Evolutionary conservation across 768 basidiomycete genomes (phyloP).

Genomic region (Termitomyces eurrhizus): DNA sequence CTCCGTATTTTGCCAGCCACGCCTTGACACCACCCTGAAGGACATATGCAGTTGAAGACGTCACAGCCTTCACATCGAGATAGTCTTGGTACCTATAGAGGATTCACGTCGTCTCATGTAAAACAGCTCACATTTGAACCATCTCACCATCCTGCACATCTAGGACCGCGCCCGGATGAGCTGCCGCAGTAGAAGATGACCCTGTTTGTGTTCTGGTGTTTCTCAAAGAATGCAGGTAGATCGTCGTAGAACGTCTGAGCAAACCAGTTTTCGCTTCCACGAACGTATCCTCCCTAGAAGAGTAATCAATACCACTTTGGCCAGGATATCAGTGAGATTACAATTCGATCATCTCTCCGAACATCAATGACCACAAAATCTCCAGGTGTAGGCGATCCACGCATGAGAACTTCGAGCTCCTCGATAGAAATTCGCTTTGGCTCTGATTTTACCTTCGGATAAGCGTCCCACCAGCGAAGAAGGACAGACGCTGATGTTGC

Average conservation of each 20-base stretch:
- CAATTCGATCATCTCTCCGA: conserved; percentile 40
- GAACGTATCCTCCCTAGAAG: conserved; percentile 48
- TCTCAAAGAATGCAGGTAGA: conserved; percentile 36
- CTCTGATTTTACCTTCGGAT: conserved; percentile 34
- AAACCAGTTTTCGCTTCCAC: conserved; percentile 43
- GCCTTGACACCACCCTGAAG: conserved; percentile 40
- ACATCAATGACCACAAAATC: conserved; percentile 47
- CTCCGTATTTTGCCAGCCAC: conserved; percentile 34
- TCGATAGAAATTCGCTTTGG: conserved; percentile 28
- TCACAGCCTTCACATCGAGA: conserved; percentile 26
- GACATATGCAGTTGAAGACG: conserved; percentile 34
- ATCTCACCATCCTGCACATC: conserved; percentile 52
- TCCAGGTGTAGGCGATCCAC: conserved; percentile 8
- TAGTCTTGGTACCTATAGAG: conserved; percentile 46
- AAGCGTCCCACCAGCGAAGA: conserved; percentile 51
- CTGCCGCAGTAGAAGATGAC: conserved; percentile 56
- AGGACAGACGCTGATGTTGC: conserved; percentile 22
- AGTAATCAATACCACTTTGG: not conserved
- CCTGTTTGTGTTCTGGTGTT: conserved; percentile 31
- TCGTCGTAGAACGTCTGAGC: conserved; percentile 51
- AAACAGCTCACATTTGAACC: not conserved
- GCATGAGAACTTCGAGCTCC: conserved; percentile 34
- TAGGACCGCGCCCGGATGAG: conserved; percentile 47
- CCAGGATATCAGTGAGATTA: conserved; percentile 15
- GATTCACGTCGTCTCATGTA: not conserved